A percentile compares a stretch with the other conserved stretches of the same genome.
Conservation (phyloP, 2,329 filamentous ascomycete species). For the Rhynchosporium graminicola region DNA sequence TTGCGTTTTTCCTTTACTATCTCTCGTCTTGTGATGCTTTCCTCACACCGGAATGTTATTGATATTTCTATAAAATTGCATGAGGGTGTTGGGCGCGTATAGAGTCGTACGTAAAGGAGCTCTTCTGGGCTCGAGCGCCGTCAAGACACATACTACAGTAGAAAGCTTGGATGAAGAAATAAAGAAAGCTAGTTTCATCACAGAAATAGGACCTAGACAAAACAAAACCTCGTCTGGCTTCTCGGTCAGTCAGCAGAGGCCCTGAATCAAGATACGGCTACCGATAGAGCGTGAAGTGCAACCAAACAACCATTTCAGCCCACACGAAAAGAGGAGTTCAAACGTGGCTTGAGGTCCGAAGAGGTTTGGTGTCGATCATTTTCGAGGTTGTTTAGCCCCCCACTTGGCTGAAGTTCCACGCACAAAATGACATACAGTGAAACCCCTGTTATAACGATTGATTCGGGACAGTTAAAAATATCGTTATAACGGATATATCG, state of each 20-base stretch:
- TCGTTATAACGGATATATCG: too few relatives aligned
- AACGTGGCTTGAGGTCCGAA: neutral
- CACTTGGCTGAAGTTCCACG: conserved; percentile 7
- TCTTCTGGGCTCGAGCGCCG: too few relatives aligned
- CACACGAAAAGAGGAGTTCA: conserved; percentile 6
- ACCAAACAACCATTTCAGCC: neutral
- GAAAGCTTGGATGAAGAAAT: neutral
- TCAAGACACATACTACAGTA: too few relatives aligned
- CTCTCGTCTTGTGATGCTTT: too few relatives aligned
- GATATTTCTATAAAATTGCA: too few relatives aligned
- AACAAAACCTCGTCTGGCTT: conserved; percentile 1
- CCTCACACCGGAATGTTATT: too few relatives aligned
- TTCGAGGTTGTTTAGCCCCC: conserved; percentile 9
- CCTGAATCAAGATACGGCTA: neutral
- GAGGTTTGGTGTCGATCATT: neutral
- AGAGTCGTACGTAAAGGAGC: too few relatives aligned
- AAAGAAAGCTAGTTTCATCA: neutral
- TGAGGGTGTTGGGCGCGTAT: too few relatives aligned
- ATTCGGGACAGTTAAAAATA: too few relatives aligned
- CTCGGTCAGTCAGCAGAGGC: neutral
- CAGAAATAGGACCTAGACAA: neutral
- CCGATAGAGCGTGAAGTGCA: neutral
- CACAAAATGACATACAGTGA: conserved; percentile 7
- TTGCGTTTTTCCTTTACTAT: too few relatives aligned
- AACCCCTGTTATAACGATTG: too few relatives aligned